Evolutionary conservation across 306 rosid species (phyloP).

Genomic region (Crotalaria pallida): DNA sequence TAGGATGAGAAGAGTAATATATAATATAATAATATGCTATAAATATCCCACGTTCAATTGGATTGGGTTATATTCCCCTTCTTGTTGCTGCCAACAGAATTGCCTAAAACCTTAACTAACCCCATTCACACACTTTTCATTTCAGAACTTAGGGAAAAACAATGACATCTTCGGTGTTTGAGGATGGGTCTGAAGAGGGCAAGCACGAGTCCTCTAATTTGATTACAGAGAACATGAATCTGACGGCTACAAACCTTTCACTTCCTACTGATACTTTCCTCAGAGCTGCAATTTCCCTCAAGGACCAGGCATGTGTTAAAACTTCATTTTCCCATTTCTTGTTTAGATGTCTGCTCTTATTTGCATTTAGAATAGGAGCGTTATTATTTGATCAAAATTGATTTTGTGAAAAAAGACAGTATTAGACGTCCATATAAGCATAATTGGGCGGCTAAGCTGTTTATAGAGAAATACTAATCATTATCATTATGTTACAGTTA

Average conservation of each 20-base stretch:
- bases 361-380: not conserved
- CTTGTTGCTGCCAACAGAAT: not conserved
- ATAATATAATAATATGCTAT: not conserved
- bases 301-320: conserved; percentile 49
- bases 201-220: conserved; percentile 37
- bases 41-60: not conserved
- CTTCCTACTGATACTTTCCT: conserved; percentile 43
- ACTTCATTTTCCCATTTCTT: not conserved
- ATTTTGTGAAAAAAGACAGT: too few species aligned
- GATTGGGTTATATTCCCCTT: not conserved
- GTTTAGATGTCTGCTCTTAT: not conserved
- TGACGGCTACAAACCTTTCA: conserved; percentile 20
- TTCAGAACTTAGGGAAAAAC: not conserved
- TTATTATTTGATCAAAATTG: too few species aligned
- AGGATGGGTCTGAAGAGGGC: conserved; percentile 36
- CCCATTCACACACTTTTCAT: not conserved
- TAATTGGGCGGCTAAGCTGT: too few species aligned
- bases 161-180: conserved; percentile 42
- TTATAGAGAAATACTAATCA: too few species aligned
- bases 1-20: too few species aligned
- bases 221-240: conserved; percentile 24
- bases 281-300: conserved; percentile 61
- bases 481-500: too few species aligned
- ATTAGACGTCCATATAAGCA: too few species aligned
- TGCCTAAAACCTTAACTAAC: not conserved